Base-by-base conservation (phyloP, 208 protist species). In the Wallacemonas collosoma region DNA sequence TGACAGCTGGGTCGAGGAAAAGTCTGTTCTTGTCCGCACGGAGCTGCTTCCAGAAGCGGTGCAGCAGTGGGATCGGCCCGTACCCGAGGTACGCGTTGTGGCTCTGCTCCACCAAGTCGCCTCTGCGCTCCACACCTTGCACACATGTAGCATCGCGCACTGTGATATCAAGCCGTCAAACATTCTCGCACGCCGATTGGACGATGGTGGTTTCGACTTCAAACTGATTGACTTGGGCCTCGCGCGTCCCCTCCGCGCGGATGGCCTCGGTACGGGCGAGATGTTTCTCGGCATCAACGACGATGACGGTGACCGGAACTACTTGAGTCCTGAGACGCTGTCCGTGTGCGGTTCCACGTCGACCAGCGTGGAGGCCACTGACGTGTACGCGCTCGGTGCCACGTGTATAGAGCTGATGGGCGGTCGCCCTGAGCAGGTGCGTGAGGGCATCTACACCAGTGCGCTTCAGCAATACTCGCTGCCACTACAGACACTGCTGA, bases 171-270 rank as follows among this genome's bases (percentile, higher is more conserved):
- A 97, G 67, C 88, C 89, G 8, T 85, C 84, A 7, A 93, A 93
- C 72, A 85, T 95, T 45, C 84, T 88, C 43, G 65, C 83, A 3
- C 76, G 56, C 7, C 64, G 62, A 17, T 44, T 81, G 43, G 70
- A 81, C 11, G 63, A 64, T n/a, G 72, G 79, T n/a, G 76, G 57
- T 40, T 80, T 76, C 58, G 43, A 79, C 7, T 95, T 90, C 54
- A 96, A 96, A 65, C 80, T 97, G 36, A 90, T 88, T 58, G 94
- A 97, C 74, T 90, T 97, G 45, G 91, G 91, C 1, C 76, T 97
- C 3, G 83, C 89, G 5, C 81, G 86, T 35, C 85, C 87, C 26
- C 66, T 81, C 7, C 47, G 63, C 9, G 63, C 45, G 43, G 55
- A 71, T n/a, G 61, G 61, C 0, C 63, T 48, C 9, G n/a, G 64